phyloP scores from a whole-genome alignment of 1,139 yeast species.

The Protomyces gravidus region DNA sequence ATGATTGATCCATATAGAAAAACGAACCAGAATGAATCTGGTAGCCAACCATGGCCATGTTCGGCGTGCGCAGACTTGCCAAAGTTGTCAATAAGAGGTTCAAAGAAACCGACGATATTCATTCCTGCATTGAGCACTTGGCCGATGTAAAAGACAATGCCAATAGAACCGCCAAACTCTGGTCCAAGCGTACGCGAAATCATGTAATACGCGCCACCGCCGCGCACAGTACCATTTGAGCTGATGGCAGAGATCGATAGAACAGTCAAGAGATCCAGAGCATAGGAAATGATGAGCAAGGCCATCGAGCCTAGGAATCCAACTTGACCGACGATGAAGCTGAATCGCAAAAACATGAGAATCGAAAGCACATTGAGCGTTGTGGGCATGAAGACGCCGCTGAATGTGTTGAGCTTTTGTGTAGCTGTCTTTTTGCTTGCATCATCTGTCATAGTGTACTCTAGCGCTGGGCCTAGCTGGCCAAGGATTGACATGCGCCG shows the following conservation, averaged over 20 bases:
- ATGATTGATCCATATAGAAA: constrained; percentile 62
- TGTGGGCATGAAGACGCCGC: constrained; percentile 76
- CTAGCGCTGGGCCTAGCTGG: constrained; percentile 9
- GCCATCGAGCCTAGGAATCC: constrained; percentile 59
- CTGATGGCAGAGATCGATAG: constrained; percentile 74
- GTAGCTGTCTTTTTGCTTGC: background rate
- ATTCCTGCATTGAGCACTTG: constrained; percentile 70
- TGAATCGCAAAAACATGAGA: constrained; percentile 73
- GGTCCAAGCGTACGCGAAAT: constrained; percentile 73
- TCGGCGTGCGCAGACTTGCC: constrained; percentile 56
- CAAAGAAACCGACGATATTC: constrained; percentile 76
- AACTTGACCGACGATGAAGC: constrained; percentile 74
- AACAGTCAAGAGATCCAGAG: constrained; percentile 63
- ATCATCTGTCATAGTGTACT: constrained; percentile 18
- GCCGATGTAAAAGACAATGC: constrained; percentile 70
- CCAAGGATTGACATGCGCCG: constrained; percentile 1
- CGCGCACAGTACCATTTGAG: constrained; percentile 76
- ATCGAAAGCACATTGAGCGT: constrained; percentile 71
- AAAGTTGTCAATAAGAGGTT: constrained; percentile 64
- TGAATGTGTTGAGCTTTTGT: constrained; percentile 61
- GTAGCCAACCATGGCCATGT: constrained; percentile 33
- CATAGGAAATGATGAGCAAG: constrained; percentile 52
- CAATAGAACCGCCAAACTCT: constrained; percentile 82
- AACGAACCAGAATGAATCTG: constrained; percentile 48
- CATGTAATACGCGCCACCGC: constrained; percentile 85